Evolutionary conservation across 2,329 filamentous ascomycete genomes (phyloP), one percentile per base, ranked within the genome.

Genomic region (Daldinia eschscholtzii): DNA sequence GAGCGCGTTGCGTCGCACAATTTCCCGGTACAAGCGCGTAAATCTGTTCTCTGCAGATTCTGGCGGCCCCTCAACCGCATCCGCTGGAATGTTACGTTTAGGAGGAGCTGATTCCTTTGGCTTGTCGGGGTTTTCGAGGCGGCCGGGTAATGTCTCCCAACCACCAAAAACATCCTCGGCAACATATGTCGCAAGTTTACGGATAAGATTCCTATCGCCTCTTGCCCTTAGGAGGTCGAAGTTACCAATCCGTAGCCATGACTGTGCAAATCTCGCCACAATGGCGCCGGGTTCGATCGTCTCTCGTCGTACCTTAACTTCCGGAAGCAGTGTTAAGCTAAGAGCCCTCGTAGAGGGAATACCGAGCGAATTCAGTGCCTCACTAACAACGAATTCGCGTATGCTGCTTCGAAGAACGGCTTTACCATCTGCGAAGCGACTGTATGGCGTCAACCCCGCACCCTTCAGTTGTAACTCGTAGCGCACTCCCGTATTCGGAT

Each of bases 381-480:
- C 96, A 56, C 92, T 97, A 20, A 97, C 94, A 48, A 99, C 84
- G 74, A 96, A 99, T 82, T 99, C 96, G 68, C 96, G 88, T 73
- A 99, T 97, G 76, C 93, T 97, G 30, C 93, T 97, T 68, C 96
- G 86, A 58, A 99, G 83, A 2, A 99, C 96, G 0, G 96, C 96
- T 78, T 96, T 95, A 33, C 96, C 96, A 79, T 99, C 96, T 26
- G 96, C 96, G 74, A 99, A 99, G 3, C 96, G 91, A 42, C 93
- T 97, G 82, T 99, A 99, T 0, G 96, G 96, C 3, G 96, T 99
- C 76, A 91, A 83, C 4, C 96, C 96, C 15, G 96, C 96, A 26
- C 96, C 96, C 80, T 99, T 99, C 68, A 99, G 85, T 80, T 98
- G 96, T 48, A 98, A 79, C 80, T 99, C 96, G 78, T 97, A 98